Base-by-base conservation (phyloP, 129 eudicot genomes). In the Chrysanthemum lavandulifolium region DNA sequence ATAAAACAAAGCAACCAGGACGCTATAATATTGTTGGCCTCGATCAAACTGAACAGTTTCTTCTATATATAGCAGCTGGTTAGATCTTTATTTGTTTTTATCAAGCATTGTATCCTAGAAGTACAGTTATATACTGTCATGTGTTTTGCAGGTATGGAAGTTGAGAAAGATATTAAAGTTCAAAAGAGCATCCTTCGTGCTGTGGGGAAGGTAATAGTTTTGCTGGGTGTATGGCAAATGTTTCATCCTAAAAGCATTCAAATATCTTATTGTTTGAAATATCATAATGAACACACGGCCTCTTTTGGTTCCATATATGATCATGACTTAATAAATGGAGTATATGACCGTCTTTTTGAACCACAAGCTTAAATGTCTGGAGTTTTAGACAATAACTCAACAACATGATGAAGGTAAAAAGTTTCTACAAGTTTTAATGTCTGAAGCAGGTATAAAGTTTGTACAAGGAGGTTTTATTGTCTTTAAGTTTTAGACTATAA, bases 181-280 rank as follows among this genome's bases (percentile, higher is more conserved):
- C 90, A 87, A 81, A 90, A 85, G 79, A 94, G 86, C 86, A 90
- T 90, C 76, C 92, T 94, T 53, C 87, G 96, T 73, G 97, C 96
- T 67, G 98, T 84, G 21, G 96, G 97, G 74, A 87, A 87, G 92
- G 98, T 94, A 78, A 40, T 48, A 15, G 51, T 15, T 43, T 62
- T 31, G 31, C 16, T 62, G 19, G 19, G n/a, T 15, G 45, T 10
- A 13, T 62, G 49, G n/a, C 14, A 62, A 62, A 31, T 62, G 10
- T 31, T 59, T 27, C 64, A 59, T 59, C n/a, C 64, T 31, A 59
- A 40, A 40, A 40, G 47, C 47, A 40, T 40, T 40, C 47, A 40
- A 6, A 40, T 7, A 40, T 40, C 47, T 40, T 40, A 40, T 40
- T 40, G 1, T 40, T 40, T 40, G 10, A 40, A 40, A 1, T 40